Evolutionary conservation across 225 moss, liverwort and hornwort species (phyloP).

Genomic region (Straminergon stramineum): DNA sequence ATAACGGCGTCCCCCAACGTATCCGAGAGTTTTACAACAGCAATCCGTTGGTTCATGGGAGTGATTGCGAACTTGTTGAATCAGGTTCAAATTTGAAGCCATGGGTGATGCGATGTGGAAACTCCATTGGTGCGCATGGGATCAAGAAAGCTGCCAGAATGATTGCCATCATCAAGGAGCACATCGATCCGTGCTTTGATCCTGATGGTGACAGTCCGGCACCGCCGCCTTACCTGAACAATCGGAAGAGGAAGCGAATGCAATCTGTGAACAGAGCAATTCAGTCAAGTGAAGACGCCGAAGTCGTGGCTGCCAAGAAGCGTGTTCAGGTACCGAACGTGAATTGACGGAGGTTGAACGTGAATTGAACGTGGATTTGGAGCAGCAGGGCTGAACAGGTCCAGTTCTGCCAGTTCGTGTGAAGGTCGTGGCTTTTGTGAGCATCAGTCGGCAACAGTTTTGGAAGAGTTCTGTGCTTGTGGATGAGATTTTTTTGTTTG

Average conservation of each 20-base stretch:
- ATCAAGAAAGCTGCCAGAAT: not conserved
- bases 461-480: not conserved
- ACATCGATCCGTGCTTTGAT: not conserved
- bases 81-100: not conserved
- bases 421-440: not conserved
- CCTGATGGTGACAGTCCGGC: not conserved
- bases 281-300: not conserved
- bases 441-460: not conserved
- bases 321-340: not conserved
- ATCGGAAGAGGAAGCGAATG: not conserved
- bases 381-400: not conserved
- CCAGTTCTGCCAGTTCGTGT: not conserved
- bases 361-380: not conserved
- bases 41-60: not conserved
- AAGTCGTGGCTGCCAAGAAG: not conserved
- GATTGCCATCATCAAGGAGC: not conserved
- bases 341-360: not conserved
- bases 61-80: not conserved
- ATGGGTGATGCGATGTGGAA: not conserved
- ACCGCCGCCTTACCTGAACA: not conserved
- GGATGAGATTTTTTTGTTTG: not conserved
- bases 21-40: not conserved
- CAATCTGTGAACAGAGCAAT: not conserved
- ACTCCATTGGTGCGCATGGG: not conserved
- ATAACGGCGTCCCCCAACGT: not conserved